phyloP scores from a whole-genome alignment of 1,284 basidiomycete species.

The Bothia castanella region DNA sequence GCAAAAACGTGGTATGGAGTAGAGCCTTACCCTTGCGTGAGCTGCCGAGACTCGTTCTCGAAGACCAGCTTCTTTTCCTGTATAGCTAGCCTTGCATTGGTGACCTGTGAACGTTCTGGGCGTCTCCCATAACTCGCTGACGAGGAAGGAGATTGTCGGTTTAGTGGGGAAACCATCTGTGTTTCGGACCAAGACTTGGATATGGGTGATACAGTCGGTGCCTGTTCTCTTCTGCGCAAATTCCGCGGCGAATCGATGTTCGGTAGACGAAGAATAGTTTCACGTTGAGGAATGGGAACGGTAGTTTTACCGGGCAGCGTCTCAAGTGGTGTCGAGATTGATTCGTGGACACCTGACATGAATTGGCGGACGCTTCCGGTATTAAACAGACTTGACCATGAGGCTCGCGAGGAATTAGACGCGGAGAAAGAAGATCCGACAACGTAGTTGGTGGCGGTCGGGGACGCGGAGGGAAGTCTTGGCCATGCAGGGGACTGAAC shows the following conservation, averaged over 20 bases:
- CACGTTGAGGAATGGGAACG: slow-evolving; percentile 31
- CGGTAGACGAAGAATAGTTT: slow-evolving; percentile 24
- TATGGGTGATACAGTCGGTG: slow-evolving; percentile 33
- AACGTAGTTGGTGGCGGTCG: slow-evolving; percentile 34
- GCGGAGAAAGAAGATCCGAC: slow-evolving; percentile 37
- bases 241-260: slow-evolving; percentile 27
- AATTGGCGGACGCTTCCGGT: slow-evolving; percentile 61
- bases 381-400: slow-evolving; percentile 74
- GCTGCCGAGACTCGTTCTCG: slow-evolving; percentile 25
- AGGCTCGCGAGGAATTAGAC: slow-evolving; percentile 60
- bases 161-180: slow-evolving; percentile 21
- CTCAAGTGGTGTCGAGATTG: slow-evolving; percentile 41
- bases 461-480: slow-evolving; percentile 33
- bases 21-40: slow-evolving; percentile 8
- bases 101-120: slow-evolving; percentile 39
- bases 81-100: slow-evolving; percentile 25
- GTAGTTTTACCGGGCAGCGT: slow-evolving; percentile 21
- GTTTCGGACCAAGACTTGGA: slow-evolving; percentile 59
- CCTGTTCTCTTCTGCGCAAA: slow-evolving; percentile 23
- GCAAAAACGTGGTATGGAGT: background rate
- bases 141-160: slow-evolving; percentile 39
- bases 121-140: slow-evolving; percentile 37
- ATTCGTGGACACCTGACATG: slow-evolving; percentile 53
- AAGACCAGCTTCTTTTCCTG: slow-evolving; percentile 38
- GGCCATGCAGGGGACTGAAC: slow-evolving; percentile 35